Evolutionary conservation across 176 grass and related monocot genomes (phyloP).

Genomic region (Lolium rigidum): DNA sequence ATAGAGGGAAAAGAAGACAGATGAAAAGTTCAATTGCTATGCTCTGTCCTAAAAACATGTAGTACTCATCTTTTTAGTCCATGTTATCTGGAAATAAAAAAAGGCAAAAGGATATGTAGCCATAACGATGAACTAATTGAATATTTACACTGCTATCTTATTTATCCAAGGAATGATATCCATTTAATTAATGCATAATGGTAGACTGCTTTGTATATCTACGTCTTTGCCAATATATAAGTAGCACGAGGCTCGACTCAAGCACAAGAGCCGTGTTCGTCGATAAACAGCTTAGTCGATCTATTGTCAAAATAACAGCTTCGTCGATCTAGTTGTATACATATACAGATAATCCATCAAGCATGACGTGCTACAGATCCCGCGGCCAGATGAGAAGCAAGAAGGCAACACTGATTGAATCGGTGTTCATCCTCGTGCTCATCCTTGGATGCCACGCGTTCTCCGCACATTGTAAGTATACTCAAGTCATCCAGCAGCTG

Average conservation of each 20-base stretch:
- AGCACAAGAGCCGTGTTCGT: background rate
- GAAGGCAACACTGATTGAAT: background rate
- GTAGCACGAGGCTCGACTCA: background rate
- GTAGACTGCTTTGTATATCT: background rate
- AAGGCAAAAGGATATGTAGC: too few species aligned
- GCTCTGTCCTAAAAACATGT: too few species aligned
- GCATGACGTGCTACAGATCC: background rate
- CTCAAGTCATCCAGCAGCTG: too few species aligned
- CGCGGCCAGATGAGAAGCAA: background rate
- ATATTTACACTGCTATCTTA: too few species aligned
- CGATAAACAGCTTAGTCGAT: background rate
- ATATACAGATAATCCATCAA: background rate
- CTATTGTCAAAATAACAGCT: too few species aligned
- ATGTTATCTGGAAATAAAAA: too few species aligned
- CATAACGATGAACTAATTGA: too few species aligned
- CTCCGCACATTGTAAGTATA: background rate
- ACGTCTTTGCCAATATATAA: background rate
- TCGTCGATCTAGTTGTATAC: background rate
- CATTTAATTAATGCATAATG: background rate
- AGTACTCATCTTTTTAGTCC: too few species aligned
- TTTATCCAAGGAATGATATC: too few species aligned
- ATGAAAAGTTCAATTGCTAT: background rate
- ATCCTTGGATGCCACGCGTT: background rate
- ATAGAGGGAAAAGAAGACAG: background rate
- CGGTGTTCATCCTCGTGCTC: background rate